A percentile compares a stretch with the other conserved stretches of the same genome.
Conservation (phyloP, 1,284 basidiomycete genomes). For the Pholiota adiposa region DNA sequence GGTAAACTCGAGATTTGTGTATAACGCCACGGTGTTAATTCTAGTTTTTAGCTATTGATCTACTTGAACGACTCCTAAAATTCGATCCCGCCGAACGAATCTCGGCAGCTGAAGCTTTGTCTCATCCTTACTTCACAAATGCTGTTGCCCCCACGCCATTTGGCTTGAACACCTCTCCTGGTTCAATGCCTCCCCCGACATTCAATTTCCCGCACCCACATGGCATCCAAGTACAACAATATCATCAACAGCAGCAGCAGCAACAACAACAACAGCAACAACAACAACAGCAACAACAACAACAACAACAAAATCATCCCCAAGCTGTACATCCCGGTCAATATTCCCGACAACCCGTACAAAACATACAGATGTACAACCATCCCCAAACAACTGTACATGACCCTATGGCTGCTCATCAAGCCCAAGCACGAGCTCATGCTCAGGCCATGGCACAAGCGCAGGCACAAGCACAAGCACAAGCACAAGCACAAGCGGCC, state of each 20-base stretch:
- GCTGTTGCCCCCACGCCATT: conserved; percentile 46
- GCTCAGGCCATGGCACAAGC: conserved; percentile 33
- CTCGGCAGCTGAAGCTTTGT: conserved; percentile 90
- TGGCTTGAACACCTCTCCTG: conserved; percentile 50
- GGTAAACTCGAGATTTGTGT: conserved; percentile 45
- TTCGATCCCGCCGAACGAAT: conserved; percentile 96
- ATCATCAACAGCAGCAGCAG: conserved; percentile 48
- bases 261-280: conserved; percentile 45
- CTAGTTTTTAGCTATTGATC: conserved; percentile 75
- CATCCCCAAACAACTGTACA: conserved; percentile 22
- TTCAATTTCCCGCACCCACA: conserved; percentile 73
- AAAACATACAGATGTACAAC: conserved; percentile 26
- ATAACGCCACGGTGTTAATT: not conserved
- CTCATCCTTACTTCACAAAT: conserved; percentile 91
- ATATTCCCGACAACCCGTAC: conserved; percentile 28
- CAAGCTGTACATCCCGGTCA: conserved; percentile 34
- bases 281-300: conserved; percentile 37
- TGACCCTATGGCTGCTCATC: conserved; percentile 25
- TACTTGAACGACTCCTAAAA: conserved; percentile 94
- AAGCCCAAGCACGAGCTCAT: conserved; percentile 18
- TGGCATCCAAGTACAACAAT: conserved; percentile 50
- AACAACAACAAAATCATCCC: conserved; percentile 18
- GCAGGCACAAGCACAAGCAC: conserved; percentile 34
- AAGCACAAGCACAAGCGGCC: conserved; percentile 32
- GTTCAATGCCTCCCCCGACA: conserved; percentile 68